A percentile compares a stretch with the other conserved stretches of the same genome.
phyloP scores from a whole-genome alignment of 2,329 filamentous ascomycete species.

The Paecilomyces sp. region DNA sequence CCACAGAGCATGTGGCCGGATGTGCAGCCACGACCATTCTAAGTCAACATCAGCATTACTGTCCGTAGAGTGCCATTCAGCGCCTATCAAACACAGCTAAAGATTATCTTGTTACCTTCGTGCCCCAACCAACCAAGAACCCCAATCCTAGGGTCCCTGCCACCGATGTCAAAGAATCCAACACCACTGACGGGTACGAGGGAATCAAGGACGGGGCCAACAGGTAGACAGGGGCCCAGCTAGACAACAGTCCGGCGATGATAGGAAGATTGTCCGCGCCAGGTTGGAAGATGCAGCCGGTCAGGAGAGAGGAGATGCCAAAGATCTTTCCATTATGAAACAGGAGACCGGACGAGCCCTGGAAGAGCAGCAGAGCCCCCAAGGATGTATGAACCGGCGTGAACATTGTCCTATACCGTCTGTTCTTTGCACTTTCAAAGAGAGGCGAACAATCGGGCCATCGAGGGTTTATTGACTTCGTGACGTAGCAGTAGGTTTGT shows the following conservation, averaged over 20 bases:
- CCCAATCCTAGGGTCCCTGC: slow-evolving; percentile 36
- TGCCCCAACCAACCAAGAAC: slow-evolving; percentile 44
- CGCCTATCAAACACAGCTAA: background rate
- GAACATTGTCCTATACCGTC: slow-evolving; percentile 38
- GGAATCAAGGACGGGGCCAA: slow-evolving; percentile 41
- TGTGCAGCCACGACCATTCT: slow-evolving; percentile 46
- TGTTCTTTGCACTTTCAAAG: background rate
- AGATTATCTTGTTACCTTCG: slow-evolving; percentile 34
- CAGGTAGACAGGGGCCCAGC: slow-evolving; percentile 34
- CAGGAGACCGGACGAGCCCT: slow-evolving; percentile 44
- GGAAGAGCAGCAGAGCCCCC: slow-evolving; percentile 45
- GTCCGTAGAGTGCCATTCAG: background rate
- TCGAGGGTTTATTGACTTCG: background rate
- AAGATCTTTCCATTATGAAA: slow-evolving; percentile 46
- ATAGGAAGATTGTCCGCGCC: slow-evolving; percentile 37
- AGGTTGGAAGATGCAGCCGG: slow-evolving; percentile 33
- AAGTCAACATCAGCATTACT: background rate
- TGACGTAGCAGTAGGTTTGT: background rate
- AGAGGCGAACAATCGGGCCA: background rate
- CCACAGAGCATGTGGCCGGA: slow-evolving; percentile 52
- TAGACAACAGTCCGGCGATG: slow-evolving; percentile 40
- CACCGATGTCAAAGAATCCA: slow-evolving; percentile 23
- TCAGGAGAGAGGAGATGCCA: slow-evolving; percentile 43
- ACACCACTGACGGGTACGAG: slow-evolving; percentile 29
- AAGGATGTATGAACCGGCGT: slow-evolving; percentile 46